Base-by-base conservation (phyloP, 176 grass and related monocot genomes). In the Saccharum spontaneum region DNA sequence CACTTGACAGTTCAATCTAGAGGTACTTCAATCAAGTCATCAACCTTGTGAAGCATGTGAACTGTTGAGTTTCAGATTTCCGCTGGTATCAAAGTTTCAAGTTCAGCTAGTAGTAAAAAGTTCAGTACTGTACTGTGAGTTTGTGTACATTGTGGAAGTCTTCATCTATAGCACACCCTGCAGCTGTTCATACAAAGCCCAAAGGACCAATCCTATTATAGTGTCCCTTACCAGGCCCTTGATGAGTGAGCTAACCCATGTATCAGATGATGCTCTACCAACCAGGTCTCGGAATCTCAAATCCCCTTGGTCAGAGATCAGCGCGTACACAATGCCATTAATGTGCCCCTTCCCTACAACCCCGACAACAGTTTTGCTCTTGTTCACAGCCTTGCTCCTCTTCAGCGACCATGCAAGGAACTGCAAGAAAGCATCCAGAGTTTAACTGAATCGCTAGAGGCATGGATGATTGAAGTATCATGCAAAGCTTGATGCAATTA, bases 351-450 rank as follows among this genome's bases (percentile, higher is more conserved):
- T 98, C 8, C 96, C 96, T 4, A 98, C 81, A 12, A 94, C 70
- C 16, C 91, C 93, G 0, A 98, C 93, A 17, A 95, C 96, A 8
- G 77, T 90, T 76, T 90, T 98, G 85, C 96, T 87, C 77, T 86
- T 90, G 61, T 95, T 95, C 50, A 95, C 96, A 44, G 96, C 96
- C 82, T 98, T 98, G 89, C 96, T 95, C 83, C 96, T 91, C 83
- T 98, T 98, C 64, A 98, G 85, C 14, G 96, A 98, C 96, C 96
- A 98, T 24, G 93, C 91, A 10, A 95, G 83, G 84, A 86, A 95
- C 96, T 98, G 83, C 81, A 84, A 88, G 15, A 28, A 87, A 82
- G 55, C 40, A 50, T 14, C 10, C 23, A 6, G 24, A 11, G 1
- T 77, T 66, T 7, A 62, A 8, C 26, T 84, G 12, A 75, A 36